Evolutionary conservation across 169 alveolate genomes (phyloP), one percentile per base, ranked within the genome.

Genomic region (Plasmodium fragile): DNA sequence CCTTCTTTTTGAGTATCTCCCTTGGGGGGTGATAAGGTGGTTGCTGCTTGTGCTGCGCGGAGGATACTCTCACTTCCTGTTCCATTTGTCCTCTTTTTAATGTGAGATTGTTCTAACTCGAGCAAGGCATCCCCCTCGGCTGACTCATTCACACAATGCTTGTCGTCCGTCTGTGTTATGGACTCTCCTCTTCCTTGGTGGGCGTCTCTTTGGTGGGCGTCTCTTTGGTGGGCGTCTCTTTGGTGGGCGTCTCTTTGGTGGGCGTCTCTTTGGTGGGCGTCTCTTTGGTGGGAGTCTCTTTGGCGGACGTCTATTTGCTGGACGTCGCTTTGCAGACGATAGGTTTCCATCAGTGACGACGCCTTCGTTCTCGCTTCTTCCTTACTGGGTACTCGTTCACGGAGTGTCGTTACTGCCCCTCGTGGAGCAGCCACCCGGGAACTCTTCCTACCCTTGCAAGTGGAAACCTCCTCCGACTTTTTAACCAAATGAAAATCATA

Each of bases 401-500:
- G 18, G 34, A 7, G 4, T 36, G 32, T 22, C 43, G 4, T n/a
- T n/a, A n/a, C 49, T n/a, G 30, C 32, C 32, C 41, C 28, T 28
- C 4, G 28, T 18, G 41, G 34, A n/a, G 32, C 41, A n/a, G 7
- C 81, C 34, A 28, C 53, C 41, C 65, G 77, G 41, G 34, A 28
- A 53, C 16, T 3, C 25, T 34, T 85, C 39, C 65, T 85, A 25
- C 69, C 65, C 30, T 30, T 75, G 16, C 30, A 10, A 13, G 25
- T 18, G 43, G n/a, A 18, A 59, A 78, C 32, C 8, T 65, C 81
- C 22, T n/a, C 22, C 0, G 87, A 39, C 13, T 59, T 59, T 70
- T 89, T 78, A 25, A 89, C 65, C 13, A 89, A 11, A 13, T 78
- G 94, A 78, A 89, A 89, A 49, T 89, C 94, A 52, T 89, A 89